Evolutionary conservation across 2,329 filamentous ascomycete genomes (phyloP).

Genomic region (Trichoderma atroviride): DNA sequence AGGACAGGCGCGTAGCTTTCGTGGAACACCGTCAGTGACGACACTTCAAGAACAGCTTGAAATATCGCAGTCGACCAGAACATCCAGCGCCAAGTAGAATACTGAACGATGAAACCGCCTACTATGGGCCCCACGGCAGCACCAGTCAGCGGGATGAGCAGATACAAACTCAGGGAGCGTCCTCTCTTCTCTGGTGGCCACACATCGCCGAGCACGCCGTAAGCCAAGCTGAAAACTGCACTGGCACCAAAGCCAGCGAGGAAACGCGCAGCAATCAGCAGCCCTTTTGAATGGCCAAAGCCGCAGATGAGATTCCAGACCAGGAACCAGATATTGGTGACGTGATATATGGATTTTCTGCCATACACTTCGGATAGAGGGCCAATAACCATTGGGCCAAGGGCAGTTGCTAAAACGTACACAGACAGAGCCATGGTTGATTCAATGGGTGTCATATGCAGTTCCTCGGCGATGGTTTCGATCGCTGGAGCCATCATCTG

Average conservation of each 20-base stretch:
- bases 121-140: constrained; percentile 46
- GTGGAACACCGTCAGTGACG: constrained; percentile 39
- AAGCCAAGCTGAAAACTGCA: constrained; percentile 49
- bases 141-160: constrained; percentile 46
- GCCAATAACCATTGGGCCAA: constrained; percentile 48
- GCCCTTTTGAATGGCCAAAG: constrained; percentile 43
- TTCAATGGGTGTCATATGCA: background rate
- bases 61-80: constrained; percentile 50
- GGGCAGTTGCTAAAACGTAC: constrained; percentile 47
- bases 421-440: constrained; percentile 49
- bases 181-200: constrained; percentile 51
- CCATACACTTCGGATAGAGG: constrained; percentile 55
- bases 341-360: constrained; percentile 45
- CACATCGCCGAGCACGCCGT: constrained; percentile 51
- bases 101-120: constrained; percentile 44
- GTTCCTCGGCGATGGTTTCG: background rate
- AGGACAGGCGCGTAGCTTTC: constrained; percentile 46
- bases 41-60: constrained; percentile 41
- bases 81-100: constrained; percentile 49
- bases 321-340: constrained; percentile 53
- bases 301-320: constrained; percentile 52
- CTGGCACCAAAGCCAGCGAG: constrained; percentile 53
- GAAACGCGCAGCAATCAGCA: constrained; percentile 50
- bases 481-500: background rate
- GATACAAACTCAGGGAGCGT: constrained; percentile 42